A percentile compares a stretch with the other conserved stretches of the same genome.
Conservation (phyloP, 2,329 filamentous ascomycete species). For the Aspergillus thermomutatus region DNA sequence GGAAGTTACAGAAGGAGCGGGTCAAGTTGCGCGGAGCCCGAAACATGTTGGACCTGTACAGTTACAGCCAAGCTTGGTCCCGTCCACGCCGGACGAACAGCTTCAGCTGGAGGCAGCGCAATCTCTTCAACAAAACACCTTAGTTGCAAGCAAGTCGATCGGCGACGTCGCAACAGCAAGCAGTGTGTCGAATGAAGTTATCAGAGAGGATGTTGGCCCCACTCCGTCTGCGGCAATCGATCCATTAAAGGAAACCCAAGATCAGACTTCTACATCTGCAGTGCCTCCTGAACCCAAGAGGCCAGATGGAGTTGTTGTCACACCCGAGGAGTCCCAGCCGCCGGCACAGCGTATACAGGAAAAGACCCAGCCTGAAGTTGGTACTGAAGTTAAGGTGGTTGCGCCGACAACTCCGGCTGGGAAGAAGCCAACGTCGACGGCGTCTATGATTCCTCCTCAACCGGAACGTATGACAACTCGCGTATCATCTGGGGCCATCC, state of each 20-base stretch:
- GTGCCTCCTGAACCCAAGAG: slow-evolving; percentile 11
- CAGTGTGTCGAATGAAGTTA: slow-evolving; percentile 24
- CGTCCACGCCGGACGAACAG: slow-evolving; percentile 58
- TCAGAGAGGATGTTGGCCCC: slow-evolving; percentile 21
- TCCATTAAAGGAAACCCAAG: slow-evolving; percentile 17
- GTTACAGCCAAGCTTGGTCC: slow-evolving; percentile 30
- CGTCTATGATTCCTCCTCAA: slow-evolving; percentile 30
- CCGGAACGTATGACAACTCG: slow-evolving; percentile 63
- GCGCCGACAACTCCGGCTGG: slow-evolving; percentile 16
- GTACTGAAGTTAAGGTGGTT: slow-evolving; percentile 9
- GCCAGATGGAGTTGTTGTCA: slow-evolving; percentile 8
- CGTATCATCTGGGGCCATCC: slow-evolving; percentile 66
- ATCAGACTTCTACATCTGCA: slow-evolving; percentile 1
- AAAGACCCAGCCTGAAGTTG: slow-evolving; percentile 10
- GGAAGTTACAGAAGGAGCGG: slow-evolving; percentile 46
- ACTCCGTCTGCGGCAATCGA: slow-evolving; percentile 12
- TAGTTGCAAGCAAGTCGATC: slow-evolving; percentile 18
- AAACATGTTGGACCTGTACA: slow-evolving; percentile 22
- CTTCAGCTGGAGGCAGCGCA: slow-evolving; percentile 55
- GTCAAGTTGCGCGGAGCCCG: slow-evolving; percentile 39
- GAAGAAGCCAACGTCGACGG: slow-evolving; percentile 25
- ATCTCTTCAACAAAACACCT: slow-evolving; percentile 28
- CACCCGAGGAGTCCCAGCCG: slow-evolving; percentile 10
- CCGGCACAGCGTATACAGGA: slow-evolving; percentile 13
- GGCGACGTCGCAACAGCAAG: slow-evolving; percentile 13